phyloP scores from a whole-genome alignment of 345 rosid genomes.

The Rhizophora apiculata region DNA sequence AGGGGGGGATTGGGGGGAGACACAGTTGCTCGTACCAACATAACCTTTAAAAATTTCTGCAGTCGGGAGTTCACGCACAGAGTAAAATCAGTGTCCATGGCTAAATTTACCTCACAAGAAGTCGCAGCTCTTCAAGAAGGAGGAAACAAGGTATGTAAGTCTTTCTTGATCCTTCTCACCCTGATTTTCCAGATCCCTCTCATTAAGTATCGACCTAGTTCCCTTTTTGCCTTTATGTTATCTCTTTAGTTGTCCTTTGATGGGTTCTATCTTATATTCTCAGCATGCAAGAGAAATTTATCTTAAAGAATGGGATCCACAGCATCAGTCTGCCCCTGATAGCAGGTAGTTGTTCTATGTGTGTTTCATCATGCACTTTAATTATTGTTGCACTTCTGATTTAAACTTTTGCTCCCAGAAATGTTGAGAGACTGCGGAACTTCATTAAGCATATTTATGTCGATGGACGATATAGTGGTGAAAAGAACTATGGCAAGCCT shows the following conservation, averaged over 20 bases:
- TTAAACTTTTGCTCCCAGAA: slow-evolving; percentile 44
- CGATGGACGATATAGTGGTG: slow-evolving; percentile 74
- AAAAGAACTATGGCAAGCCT: slow-evolving; percentile 71
- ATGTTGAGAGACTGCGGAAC: slow-evolving; percentile 74
- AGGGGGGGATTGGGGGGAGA: background rate
- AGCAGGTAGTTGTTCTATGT: slow-evolving; percentile 50
- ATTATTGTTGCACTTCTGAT: slow-evolving; percentile 22
- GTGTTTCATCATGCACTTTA: slow-evolving; percentile 5
- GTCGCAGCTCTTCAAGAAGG: slow-evolving; percentile 84
- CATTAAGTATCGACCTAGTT: background rate
- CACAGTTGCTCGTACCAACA: slow-evolving; percentile 7
- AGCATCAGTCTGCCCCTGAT: slow-evolving; percentile 67
- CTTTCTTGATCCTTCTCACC: background rate
- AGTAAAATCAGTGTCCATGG: slow-evolving; percentile 93
- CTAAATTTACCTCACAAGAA: slow-evolving; percentile 87
- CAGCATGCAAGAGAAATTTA: slow-evolving; percentile 85
- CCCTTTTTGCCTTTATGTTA: background rate
- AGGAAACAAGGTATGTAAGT: slow-evolving; percentile 73
- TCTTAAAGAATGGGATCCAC: slow-evolving; percentile 88
- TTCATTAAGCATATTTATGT: slow-evolving; percentile 90
- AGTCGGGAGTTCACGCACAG: slow-evolving; percentile 97
- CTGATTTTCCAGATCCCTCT: background rate
- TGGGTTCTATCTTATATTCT: slow-evolving; percentile 7
- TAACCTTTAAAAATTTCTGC: slow-evolving; percentile 19
- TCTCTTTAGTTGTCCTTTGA: slow-evolving; percentile 10